These are phyloP conservation scores for Penicillium capsulatum DNA, from an alignment of 2,329 filamentous ascomycete species.

Conservation along the genomic window DNA sequence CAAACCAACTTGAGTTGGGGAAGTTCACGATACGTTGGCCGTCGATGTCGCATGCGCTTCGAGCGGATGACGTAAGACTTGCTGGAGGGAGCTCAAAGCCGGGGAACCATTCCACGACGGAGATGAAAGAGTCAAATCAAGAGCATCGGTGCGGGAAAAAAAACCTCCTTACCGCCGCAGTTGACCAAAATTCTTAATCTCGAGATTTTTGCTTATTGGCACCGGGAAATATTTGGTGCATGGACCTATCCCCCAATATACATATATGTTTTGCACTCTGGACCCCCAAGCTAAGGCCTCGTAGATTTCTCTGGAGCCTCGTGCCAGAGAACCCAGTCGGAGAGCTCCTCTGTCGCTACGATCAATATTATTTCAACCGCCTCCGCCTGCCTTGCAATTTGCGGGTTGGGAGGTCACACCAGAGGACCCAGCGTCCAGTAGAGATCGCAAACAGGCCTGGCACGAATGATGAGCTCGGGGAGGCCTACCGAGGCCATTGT, in stretches of 20 bases:
- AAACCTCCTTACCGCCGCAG: too few relatives aligned
- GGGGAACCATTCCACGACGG: slow-evolving; percentile 29
- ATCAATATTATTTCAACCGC: slow-evolving; percentile 8
- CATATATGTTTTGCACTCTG: too few relatives aligned
- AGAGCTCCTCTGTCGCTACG: slow-evolving; percentile 3
- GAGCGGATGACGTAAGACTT: slow-evolving; percentile 37
- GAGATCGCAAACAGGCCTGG: background rate
- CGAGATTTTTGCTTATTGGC: too few relatives aligned
- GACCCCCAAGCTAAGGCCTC: background rate
- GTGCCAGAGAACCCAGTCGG: slow-evolving; percentile 2
- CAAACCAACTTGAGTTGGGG: slow-evolving; percentile 4
- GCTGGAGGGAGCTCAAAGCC: slow-evolving; percentile 26
- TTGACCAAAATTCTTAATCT: too few relatives aligned
- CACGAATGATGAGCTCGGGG: slow-evolving; percentile 2
- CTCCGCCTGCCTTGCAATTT: slow-evolving; percentile 4
- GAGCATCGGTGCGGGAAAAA: too few relatives aligned
- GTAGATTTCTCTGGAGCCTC: background rate
- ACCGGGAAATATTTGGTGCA: too few relatives aligned
- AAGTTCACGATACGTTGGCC: slow-evolving; percentile 4
- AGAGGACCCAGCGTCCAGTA: background rate
- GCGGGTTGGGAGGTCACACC: too few relatives aligned
- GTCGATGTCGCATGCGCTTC: slow-evolving; percentile 15
- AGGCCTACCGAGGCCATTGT: slow-evolving; percentile 9
- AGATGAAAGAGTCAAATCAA: slow-evolving; percentile 4
- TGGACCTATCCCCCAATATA: too few relatives aligned